A percentile compares a stretch with the other conserved stretches of the same genome.
phyloP scores from a whole-genome alignment of 306 rosid species.

The Malus domestica region DNA sequence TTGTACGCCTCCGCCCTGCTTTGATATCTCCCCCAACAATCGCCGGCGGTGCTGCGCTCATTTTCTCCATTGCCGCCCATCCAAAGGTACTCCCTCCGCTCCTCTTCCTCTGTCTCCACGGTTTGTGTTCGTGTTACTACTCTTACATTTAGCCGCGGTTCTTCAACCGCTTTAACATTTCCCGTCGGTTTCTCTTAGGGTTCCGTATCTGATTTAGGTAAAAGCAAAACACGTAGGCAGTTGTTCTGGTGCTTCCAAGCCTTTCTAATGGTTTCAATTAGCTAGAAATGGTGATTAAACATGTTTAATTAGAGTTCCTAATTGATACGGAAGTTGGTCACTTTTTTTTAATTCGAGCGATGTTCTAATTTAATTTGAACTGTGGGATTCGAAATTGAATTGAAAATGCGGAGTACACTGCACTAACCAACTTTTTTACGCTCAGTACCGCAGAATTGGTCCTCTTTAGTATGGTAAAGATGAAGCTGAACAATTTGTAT shows the following conservation, averaged over 20 bases:
- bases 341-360: too few relatives aligned
- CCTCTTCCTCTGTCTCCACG: not conserved
- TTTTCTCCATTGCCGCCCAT: not conserved
- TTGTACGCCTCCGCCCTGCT: not conserved
- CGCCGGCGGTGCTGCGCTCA: not conserved
- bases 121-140: not conserved
- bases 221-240: not conserved
- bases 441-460: too few relatives aligned
- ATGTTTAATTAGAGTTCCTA: not conserved
- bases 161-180: not conserved
- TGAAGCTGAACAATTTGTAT: too few relatives aligned
- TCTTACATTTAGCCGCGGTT: not conserved
- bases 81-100: not conserved
- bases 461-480: too few relatives aligned
- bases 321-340: not conserved
- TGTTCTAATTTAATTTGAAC: too few relatives aligned
- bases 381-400: too few relatives aligned
- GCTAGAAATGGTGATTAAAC: not conserved
- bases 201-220: not conserved
- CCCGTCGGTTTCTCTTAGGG: not conserved
- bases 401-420: too few relatives aligned
- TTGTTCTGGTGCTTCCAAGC: not conserved
- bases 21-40: not conserved
- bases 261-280: not conserved
- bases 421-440: too few relatives aligned